A percentile compares a stretch with the other conserved stretches of the same genome.
These are phyloP conservation scores for Claviceps purpurea DNA, from an alignment of 2,329 filamentous ascomycete species.

Conservation along the genomic window DNA sequence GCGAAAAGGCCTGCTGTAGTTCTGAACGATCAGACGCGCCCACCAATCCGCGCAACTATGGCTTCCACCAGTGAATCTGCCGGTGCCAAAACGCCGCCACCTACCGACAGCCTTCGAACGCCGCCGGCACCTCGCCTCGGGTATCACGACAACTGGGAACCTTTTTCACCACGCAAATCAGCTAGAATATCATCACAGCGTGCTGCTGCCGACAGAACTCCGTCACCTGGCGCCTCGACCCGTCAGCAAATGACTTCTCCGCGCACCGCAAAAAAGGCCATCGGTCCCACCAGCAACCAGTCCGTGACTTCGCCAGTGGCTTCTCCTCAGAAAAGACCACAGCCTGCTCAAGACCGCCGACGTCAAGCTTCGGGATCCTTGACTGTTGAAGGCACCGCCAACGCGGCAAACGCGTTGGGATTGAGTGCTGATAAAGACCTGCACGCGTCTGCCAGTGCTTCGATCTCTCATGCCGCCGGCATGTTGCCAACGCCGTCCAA, in stretches of 20 bases:
- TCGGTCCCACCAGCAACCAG: slow-evolving; percentile 12
- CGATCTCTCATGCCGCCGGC: slow-evolving; percentile 24
- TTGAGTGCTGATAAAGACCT: slow-evolving; percentile 15
- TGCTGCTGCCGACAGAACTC: slow-evolving; percentile 35
- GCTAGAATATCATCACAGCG: slow-evolving; percentile 48
- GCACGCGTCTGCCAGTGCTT: slow-evolving; percentile 14
- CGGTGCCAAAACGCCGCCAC: slow-evolving; percentile 40
- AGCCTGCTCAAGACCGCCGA: slow-evolving; percentile 31
- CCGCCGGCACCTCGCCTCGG: slow-evolving; percentile 58
- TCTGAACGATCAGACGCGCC: neutral
- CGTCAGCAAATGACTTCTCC: slow-evolving; percentile 20
- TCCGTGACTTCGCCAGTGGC: slow-evolving; percentile 28
- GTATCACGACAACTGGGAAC: slow-evolving; percentile 55
- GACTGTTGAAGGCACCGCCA: slow-evolving; percentile 28
- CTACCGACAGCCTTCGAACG: slow-evolving; percentile 44
- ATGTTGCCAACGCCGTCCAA: slow-evolving; percentile 70
- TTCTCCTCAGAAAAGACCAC: slow-evolving; percentile 39
- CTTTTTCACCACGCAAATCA: slow-evolving; percentile 59
- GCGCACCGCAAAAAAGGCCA: slow-evolving; percentile 19
- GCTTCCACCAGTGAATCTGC: slow-evolving; percentile 9
- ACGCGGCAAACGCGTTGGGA: slow-evolving; percentile 29
- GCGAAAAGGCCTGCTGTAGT: slow-evolving; percentile 5
- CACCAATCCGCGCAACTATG: slow-evolving; percentile 13
- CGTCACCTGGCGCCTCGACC: slow-evolving; percentile 33
- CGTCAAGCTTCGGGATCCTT: slow-evolving; percentile 33